Evolutionary conservation across 1,284 basidiomycete genomes (phyloP), one percentile per base, ranked within the genome.

Genomic region (Schizopora paradoxa): DNA sequence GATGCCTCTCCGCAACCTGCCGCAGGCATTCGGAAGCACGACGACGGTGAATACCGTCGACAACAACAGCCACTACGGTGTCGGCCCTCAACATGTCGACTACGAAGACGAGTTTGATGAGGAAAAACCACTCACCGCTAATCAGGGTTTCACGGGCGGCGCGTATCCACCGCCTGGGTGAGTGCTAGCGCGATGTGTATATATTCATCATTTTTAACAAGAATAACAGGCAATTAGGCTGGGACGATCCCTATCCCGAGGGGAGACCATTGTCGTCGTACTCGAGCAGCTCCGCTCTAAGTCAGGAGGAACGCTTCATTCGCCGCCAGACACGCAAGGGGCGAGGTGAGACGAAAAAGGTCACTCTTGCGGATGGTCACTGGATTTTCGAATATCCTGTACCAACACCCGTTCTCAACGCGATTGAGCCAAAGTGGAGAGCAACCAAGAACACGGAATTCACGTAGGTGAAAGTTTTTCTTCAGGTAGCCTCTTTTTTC

Each of bases 301-400:
- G 74, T 68, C 48, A 82, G 82, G 41, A 76, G 73, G 28, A 83
- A 89, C 49, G 77, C 72, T 40, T 82, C 81, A n/a, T 88, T 57
- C 79, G 86, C 45, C 81, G 91, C 42, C 90, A 94, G 64, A 91
- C 88, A n/a, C 89, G 91, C 66, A 89, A 88, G 61, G n/a, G n/a
- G n/a, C 86, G 90, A 46, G 90, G 89, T 55, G 86, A 90, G 11
- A 91, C 89, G n/a, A 88, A 89, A 54, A 91, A 88, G 61, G 86
- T 98, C 68, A 90, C 91, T 64, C 82, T 98, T 54, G 94, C 91
- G 1, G 75, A 89, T 43, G 91, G 91, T 48, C 90, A 95, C 59
- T 95, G 92, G 68, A 86, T 95, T 61, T 76, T 82, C 33, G 91
- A 95, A 60, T 91, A 93, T 61, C 74, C 82, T n/a, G 92, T 95